Percentiles rank a stretch among this genome's conserved stretches.
Evolutionary conservation across 2,329 filamentous ascomycete species (phyloP).

Genomic region (Colletotrichum sp.): DNA sequence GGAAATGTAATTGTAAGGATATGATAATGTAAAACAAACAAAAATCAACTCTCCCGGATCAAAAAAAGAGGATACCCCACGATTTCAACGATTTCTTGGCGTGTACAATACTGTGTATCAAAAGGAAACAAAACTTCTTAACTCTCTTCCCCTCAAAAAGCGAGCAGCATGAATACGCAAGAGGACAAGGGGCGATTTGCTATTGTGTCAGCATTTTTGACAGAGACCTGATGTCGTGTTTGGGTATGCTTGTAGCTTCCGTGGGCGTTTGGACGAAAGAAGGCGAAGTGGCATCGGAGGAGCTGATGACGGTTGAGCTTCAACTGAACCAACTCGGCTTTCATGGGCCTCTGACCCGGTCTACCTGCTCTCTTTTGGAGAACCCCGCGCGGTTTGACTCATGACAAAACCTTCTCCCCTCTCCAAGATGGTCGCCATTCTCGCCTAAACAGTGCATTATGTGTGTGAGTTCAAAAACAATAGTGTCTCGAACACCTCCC

Average conservation of each 20-base stretch:
- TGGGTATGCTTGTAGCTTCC: not conserved
- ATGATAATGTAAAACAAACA: not conserved
- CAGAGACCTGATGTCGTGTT: not conserved
- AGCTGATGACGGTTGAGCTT: not conserved
- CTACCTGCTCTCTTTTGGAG: not conserved
- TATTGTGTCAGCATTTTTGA: not conserved
- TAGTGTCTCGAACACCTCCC: not conserved
- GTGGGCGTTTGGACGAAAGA: not conserved
- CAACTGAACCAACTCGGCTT: not conserved
- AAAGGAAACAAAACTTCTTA: slow-evolving; percentile 20
- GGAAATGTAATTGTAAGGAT: not conserved
- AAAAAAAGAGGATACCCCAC: slow-evolving; percentile 29
- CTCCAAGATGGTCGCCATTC: not conserved
- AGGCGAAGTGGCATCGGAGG: not conserved
- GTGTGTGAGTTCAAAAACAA: not conserved
- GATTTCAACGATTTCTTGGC: slow-evolving; percentile 19
- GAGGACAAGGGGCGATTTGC: not conserved
- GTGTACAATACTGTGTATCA: slow-evolving; percentile 35
- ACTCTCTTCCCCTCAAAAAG: not conserved
- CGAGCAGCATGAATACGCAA: not conserved
- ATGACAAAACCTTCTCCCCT: slow-evolving; percentile 4
- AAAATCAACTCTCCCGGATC: not conserved
- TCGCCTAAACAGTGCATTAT: not conserved
- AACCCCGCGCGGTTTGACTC: not conserved
- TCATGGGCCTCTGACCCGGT: not conserved